These are phyloP conservation scores for Alternaria ethzedia DNA, from an alignment of 2,329 filamentous ascomycete genomes.

Conservation along the genomic window DNA sequence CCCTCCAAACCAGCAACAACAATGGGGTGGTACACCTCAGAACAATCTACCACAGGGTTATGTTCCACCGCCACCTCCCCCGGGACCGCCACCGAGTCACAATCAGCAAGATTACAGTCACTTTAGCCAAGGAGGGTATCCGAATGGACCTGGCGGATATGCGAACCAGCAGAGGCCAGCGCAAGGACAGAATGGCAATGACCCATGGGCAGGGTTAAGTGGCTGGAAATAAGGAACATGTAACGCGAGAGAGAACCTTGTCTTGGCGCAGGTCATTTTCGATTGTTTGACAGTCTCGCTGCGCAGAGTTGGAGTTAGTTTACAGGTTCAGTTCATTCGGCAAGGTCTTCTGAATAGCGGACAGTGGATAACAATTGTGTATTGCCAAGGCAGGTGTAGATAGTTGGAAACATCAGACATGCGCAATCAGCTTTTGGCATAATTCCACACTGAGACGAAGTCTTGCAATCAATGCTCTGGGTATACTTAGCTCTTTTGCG, in stretches of 20 bases:
- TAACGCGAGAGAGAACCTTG: neutral
- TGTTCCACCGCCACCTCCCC: slow-evolving; percentile 70
- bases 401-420: neutral
- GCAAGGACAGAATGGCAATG: slow-evolving; percentile 44
- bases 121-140: slow-evolving; percentile 63
- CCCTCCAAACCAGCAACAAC: slow-evolving; percentile 58
- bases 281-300: neutral
- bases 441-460: neutral
- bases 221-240: slow-evolving; percentile 65
- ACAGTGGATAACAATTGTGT: neutral
- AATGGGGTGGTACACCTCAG: slow-evolving; percentile 60
- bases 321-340: neutral
- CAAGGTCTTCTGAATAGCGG: neutral
- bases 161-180: slow-evolving; percentile 40
- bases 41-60: slow-evolving; percentile 66
- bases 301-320: neutral
- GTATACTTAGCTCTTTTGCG: neutral
- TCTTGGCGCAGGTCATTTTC: neutral
- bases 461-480: neutral
- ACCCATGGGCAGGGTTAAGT: slow-evolving; percentile 75
- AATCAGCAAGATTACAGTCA: slow-evolving; percentile 61
- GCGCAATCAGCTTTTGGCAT: neutral
- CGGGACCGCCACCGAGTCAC: slow-evolving; percentile 63
- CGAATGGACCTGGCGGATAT: slow-evolving; percentile 51
- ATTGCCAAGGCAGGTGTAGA: neutral